A percentile compares a stretch with the other conserved stretches of the same genome.
phyloP scores from a whole-genome alignment of 176 grass and related monocot species.

The Carex parvula region DNA sequence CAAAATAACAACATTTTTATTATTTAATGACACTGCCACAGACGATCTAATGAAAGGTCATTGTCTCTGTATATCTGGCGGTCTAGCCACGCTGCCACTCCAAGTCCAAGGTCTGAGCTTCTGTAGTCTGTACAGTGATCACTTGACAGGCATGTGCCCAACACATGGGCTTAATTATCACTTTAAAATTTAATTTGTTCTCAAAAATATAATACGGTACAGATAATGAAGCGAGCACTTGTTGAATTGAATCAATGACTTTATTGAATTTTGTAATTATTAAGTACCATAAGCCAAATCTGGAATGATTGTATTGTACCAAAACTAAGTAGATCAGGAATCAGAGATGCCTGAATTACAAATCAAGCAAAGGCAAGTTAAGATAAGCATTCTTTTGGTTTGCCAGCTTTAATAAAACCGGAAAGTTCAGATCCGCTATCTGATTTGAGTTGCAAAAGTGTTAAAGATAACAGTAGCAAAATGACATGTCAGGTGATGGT shows the following conservation, averaged over 20 bases:
- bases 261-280: neutral
- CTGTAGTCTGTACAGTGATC: neutral
- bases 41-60: neutral
- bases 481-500: no score
- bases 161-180: constrained; percentile 31
- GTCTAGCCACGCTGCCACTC: neutral
- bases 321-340: neutral
- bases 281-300: neutral
- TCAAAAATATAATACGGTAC: neutral
- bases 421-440: neutral
- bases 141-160: constrained; percentile 28
- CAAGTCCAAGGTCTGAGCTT: neutral
- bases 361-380: constrained; percentile 32
- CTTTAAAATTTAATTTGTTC: constrained; percentile 2
- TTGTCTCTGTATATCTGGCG: neutral
- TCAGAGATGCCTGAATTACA: constrained; percentile 26
- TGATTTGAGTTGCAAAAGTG: neutral
- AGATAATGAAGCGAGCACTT: neutral
- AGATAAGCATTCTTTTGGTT: neutral
- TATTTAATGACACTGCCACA: neutral
- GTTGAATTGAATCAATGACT: neutral
- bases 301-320: neutral
- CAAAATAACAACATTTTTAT: neutral
- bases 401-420: neutral
- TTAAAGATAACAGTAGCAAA: no score